Percentiles rank a stretch among this genome's conserved stretches.
Conservation (phyloP, 2,329 filamentous ascomycete genomes). For the Pestalotiopsis sp. region DNA sequence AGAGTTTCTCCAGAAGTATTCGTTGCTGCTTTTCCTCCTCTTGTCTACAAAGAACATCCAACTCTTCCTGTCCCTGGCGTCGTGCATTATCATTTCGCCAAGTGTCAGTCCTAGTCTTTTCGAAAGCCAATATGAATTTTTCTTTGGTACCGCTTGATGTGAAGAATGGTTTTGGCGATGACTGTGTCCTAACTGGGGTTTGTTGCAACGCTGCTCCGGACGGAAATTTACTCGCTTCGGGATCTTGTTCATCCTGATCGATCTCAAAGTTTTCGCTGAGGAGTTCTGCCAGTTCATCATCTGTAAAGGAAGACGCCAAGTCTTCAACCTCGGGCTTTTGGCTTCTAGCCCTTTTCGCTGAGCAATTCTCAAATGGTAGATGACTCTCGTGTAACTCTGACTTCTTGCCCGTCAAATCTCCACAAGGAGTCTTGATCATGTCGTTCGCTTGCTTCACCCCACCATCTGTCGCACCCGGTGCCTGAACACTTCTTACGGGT, state of each 20-base stretch:
- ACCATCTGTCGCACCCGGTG: not conserved
- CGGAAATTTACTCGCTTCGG: no score
- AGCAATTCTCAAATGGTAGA: no score
- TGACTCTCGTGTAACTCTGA: not conserved
- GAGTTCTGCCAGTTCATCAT: slow-evolving; percentile 8
- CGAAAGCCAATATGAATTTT: slow-evolving; percentile 29
- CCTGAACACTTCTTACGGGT: not conserved
- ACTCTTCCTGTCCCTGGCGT: slow-evolving; percentile 21
- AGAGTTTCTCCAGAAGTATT: slow-evolving; percentile 15
- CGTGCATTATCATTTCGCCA: slow-evolving; percentile 28
- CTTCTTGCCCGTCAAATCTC: not conserved
- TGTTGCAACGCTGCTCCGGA: not conserved
- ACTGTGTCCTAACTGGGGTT: slow-evolving; percentile 15
- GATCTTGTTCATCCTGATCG: not conserved
- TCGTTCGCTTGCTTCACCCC: not conserved
- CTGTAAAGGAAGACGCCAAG: not conserved
- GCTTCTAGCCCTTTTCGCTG: not conserved
- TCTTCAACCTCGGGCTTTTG: not conserved
- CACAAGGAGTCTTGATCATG: not conserved
- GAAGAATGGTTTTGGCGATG: slow-evolving; percentile 36
- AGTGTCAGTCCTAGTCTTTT: slow-evolving; percentile 31
- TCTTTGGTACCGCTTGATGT: slow-evolving; percentile 31
- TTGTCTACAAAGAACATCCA: slow-evolving; percentile 21
- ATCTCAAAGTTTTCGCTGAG: not conserved
- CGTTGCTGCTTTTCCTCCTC: slow-evolving; percentile 23